These are phyloP conservation scores for Penicillium silybi DNA, from an alignment of 495 filamentous ascomycete genomes.

Conservation along the genomic window DNA sequence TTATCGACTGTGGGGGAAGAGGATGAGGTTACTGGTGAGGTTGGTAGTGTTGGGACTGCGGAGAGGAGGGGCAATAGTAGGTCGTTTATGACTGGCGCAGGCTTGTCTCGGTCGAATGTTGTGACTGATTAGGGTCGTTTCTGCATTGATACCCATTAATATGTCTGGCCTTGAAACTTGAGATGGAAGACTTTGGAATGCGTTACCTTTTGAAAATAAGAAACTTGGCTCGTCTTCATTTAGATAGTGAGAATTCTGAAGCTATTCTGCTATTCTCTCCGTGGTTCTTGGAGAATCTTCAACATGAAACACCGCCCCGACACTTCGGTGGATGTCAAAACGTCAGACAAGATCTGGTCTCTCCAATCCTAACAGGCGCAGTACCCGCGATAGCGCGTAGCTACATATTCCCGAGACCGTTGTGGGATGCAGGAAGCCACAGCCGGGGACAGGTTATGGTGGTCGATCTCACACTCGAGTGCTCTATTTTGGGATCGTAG, in stretches of 20 bases:
- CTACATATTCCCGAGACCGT: background rate
- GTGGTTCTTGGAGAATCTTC: no score
- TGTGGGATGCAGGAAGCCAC: background rate
- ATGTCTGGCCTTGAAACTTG: background rate
- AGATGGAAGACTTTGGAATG: no score
- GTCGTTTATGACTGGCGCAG: background rate
- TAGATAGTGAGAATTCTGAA: no score
- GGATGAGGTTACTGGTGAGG: background rate
- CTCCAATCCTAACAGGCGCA: background rate
- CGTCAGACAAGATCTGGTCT: background rate
- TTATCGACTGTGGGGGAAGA: background rate
- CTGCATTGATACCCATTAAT: background rate
- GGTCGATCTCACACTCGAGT: background rate
- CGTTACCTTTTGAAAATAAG: background rate
- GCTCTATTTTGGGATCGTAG: background rate
- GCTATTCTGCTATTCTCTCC: no score
- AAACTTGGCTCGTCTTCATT: background rate
- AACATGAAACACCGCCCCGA: no score
- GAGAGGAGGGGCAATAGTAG: background rate
- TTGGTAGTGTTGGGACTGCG: background rate
- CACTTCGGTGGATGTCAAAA: background rate
- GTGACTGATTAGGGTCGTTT: background rate
- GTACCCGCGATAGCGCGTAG: slow-evolving; percentile 10
- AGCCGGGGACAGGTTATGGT: background rate
- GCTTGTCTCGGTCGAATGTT: background rate